Evolutionary conservation across 441 rosid genomes (phyloP).

Genomic region (Biscutella laevigata): DNA sequence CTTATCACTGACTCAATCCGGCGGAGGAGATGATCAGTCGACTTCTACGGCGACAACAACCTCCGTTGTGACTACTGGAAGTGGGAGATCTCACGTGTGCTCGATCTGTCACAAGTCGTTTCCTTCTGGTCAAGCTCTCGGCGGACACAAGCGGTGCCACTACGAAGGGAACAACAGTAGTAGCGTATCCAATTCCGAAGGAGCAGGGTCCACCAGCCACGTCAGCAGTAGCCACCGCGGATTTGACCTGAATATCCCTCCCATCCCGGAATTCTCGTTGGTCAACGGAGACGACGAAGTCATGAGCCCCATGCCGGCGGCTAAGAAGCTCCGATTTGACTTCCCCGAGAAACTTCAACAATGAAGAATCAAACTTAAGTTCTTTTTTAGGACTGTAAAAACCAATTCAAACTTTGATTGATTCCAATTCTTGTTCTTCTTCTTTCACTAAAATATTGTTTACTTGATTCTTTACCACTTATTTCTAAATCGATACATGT

Average conservation of each 20-base stretch:
- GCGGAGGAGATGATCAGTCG: conserved; percentile 46
- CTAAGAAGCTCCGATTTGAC: conserved; percentile 50
- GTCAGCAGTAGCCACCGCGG: conserved; percentile 32
- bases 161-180: conserved; percentile 53
- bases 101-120: conserved; percentile 72
- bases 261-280: conserved; percentile 42
- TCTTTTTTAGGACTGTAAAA: no score
- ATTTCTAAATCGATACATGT: background rate
- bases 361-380: no score
- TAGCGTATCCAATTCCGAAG: conserved; percentile 61
- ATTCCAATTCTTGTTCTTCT: conserved; percentile 14
- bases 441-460: background rate
- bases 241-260: conserved; percentile 63
- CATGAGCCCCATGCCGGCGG: conserved; percentile 62
- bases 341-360: conserved; percentile 17
- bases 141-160: conserved; percentile 71
- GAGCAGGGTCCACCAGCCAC: conserved; percentile 34
- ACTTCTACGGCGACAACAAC: conserved; percentile 24
- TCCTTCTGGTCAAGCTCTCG: conserved; percentile 61
- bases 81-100: conserved; percentile 64
- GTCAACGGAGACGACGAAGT: conserved; percentile 68
- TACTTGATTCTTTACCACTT: conserved; percentile 5
- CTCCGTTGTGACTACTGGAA: conserved; percentile 17
- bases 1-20: conserved; percentile 23
- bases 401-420: conserved; percentile 14